These are phyloP conservation scores for Persicaria tinctoria DNA, from an alignment of 148 eudicot genomes.

Conservation along the genomic window DNA sequence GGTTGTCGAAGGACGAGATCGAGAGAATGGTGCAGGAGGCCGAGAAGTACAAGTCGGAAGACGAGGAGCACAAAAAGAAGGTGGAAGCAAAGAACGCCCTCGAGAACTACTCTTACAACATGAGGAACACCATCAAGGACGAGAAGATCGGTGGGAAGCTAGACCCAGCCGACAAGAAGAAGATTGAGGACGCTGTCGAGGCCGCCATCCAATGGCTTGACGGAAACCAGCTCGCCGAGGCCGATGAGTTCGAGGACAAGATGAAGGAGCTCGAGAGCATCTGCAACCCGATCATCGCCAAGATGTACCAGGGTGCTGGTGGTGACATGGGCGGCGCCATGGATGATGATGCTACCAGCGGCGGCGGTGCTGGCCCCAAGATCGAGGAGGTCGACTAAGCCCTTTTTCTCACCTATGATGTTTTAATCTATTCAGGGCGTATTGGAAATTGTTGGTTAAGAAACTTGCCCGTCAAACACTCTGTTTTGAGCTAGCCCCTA, in stretches of 20 bases:
- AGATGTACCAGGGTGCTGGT: constrained; percentile 12
- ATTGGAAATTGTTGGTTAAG: background rate
- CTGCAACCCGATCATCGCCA: constrained; percentile 8
- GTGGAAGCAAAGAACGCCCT: constrained; percentile 9
- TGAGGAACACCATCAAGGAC: constrained; percentile 17
- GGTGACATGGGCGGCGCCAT: constrained; percentile 12
- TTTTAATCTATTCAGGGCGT: background rate
- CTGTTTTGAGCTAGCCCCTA: background rate
- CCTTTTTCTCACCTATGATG: background rate
- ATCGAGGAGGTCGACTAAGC: constrained; percentile 14
- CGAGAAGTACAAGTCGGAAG: constrained; percentile 9
- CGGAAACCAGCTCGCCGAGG: constrained; percentile 15
- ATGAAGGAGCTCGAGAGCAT: constrained; percentile 12
- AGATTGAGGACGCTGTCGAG: constrained; percentile 17
- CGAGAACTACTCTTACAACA: constrained; percentile 11
- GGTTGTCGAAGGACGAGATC: constrained; percentile 12
- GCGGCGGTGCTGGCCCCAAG: constrained; percentile 11
- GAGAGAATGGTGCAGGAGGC: constrained; percentile 15
- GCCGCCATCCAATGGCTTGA: constrained; percentile 13
- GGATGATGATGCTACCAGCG: constrained; percentile 10
- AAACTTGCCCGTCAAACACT: too few species aligned
- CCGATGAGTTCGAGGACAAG: constrained; percentile 8
- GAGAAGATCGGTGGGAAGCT: constrained; percentile 17
- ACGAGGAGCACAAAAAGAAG: constrained; percentile 12
- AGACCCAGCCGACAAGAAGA: constrained; percentile 13